Conservation (phyloP, 495 filamentous ascomycete genomes). For the Aspergillus bridgeri region DNA sequence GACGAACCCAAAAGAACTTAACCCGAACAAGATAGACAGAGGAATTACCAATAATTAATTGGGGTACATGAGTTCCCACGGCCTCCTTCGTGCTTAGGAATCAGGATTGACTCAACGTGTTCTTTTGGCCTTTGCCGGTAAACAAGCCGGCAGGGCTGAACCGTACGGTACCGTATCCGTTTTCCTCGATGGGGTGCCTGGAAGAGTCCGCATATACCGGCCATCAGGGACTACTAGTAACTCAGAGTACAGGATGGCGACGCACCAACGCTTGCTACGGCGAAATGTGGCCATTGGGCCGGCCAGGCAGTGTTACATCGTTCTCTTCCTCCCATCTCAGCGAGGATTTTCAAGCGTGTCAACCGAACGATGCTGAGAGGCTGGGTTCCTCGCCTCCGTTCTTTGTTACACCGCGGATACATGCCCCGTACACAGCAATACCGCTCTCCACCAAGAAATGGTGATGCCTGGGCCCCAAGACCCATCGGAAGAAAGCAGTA, state of each 20-base stretch:
- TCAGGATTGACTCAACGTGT: slow-evolving; percentile 33
- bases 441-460: slow-evolving; percentile 13
- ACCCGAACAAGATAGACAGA: background rate
- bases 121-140: slow-evolving; percentile 28
- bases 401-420: background rate
- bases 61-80: no score
- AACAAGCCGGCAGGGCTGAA: slow-evolving; percentile 22
- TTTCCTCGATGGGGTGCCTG: background rate
- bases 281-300: no score
- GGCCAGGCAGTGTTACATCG: no score
- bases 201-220: no score
- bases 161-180: slow-evolving; percentile 16
- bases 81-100: no score
- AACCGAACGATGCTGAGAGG: background rate
- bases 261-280: no score
- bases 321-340: background rate
- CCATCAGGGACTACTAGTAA: no score
- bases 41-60: slow-evolving; percentile 1
- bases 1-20: no score
- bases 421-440: slow-evolving; percentile 1
- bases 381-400: background rate
- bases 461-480: slow-evolving; percentile 19
- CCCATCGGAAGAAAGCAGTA: background rate
- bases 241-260: no score
- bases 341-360: background rate